Evolutionary conservation across 1,139 yeast species (phyloP).

Genomic region (Zhuliangozyma parablackwelliae): DNA sequence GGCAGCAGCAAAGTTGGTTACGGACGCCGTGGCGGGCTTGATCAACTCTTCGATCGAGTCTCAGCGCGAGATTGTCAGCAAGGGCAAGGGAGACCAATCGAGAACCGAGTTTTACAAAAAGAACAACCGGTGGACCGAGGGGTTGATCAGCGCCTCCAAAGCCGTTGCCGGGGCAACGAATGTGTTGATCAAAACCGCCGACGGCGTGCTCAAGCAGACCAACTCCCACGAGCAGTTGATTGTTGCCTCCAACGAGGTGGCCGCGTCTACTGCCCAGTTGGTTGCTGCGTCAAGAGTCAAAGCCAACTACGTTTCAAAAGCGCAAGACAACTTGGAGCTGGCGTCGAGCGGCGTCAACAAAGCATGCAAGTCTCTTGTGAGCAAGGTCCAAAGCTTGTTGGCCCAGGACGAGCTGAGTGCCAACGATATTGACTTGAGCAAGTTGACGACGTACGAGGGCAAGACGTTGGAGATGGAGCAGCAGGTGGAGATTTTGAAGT

Average conservation of each 20-base stretch:
- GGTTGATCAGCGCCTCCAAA: constrained; percentile 85
- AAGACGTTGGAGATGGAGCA: constrained; percentile 91
- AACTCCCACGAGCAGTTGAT: constrained; percentile 80
- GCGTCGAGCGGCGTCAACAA: constrained; percentile 67
- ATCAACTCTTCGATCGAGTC: constrained; percentile 77
- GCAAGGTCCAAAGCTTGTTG: constrained; percentile 62
- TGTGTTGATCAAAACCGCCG: constrained; percentile 76
- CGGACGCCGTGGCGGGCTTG: constrained; percentile 70
- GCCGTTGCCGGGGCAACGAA: constrained; percentile 86
- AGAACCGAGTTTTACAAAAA: constrained; percentile 79
- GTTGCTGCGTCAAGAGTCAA: constrained; percentile 92
- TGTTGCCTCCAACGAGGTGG: constrained; percentile 89
- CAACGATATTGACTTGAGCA: constrained; percentile 60
- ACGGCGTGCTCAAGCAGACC: constrained; percentile 64
- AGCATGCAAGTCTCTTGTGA: constrained; percentile 72
- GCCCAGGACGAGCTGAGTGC: constrained; percentile 27
- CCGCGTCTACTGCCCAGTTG: constrained; percentile 88
- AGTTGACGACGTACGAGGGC: constrained; percentile 73
- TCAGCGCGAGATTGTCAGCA: constrained; percentile 76
- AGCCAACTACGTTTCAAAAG: constrained; percentile 70
- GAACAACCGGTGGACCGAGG: constrained; percentile 93
- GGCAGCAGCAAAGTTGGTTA: constrained; percentile 76
- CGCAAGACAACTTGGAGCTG: constrained; percentile 69
- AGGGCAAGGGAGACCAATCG: constrained; percentile 63
- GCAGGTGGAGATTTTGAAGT: constrained; percentile 81